A percentile compares a stretch with the other conserved stretches of the same genome.
Conservation (phyloP, 2,329 filamentous ascomycete species). For the Cercospora zeae-maydis region DNA sequence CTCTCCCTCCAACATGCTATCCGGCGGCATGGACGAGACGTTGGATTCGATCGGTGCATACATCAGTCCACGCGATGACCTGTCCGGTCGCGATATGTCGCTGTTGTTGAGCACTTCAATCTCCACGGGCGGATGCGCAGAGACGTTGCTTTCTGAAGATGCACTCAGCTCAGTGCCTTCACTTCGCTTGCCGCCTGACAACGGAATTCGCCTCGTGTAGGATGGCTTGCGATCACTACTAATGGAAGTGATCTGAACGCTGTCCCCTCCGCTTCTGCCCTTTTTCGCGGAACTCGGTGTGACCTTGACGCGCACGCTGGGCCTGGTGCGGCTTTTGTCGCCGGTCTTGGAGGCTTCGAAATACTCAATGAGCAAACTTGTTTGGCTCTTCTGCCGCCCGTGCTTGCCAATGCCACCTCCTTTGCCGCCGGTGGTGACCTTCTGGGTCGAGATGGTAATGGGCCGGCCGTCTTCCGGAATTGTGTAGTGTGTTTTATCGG, state of each 20-base stretch:
- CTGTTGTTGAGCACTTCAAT: constrained; percentile 76
- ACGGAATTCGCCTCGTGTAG: constrained; percentile 64
- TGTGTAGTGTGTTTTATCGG: constrained; percentile 70
- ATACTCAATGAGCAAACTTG: constrained; percentile 89
- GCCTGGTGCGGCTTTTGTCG: constrained; percentile 62
- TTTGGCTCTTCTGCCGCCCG: constrained; percentile 67
- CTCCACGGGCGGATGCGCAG: constrained; percentile 69
- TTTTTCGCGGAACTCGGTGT: constrained; percentile 68
- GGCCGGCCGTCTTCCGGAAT: constrained; percentile 84
- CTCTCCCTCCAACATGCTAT: constrained; percentile 62
- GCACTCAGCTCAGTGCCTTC: constrained; percentile 57
- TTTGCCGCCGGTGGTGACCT: constrained; percentile 40
- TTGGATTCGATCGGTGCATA: constrained; percentile 72
- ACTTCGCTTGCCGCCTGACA: constrained; percentile 44
- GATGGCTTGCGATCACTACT: constrained; percentile 69
- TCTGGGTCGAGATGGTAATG: constrained; percentile 82
- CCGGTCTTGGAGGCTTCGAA: constrained; percentile 76
- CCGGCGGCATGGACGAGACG: constrained; percentile 77
- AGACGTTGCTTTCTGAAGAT: constrained; percentile 75
- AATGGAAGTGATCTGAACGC: constrained; percentile 82
- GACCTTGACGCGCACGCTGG: constrained; percentile 75
- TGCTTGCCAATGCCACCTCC: constrained; percentile 52
- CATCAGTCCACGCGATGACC: constrained; percentile 53
- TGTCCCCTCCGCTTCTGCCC: constrained; percentile 59
- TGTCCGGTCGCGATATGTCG: constrained; percentile 59